Conservation (phyloP, 371 early-diverging fungal species). For the Mortierella sp. region DNA sequence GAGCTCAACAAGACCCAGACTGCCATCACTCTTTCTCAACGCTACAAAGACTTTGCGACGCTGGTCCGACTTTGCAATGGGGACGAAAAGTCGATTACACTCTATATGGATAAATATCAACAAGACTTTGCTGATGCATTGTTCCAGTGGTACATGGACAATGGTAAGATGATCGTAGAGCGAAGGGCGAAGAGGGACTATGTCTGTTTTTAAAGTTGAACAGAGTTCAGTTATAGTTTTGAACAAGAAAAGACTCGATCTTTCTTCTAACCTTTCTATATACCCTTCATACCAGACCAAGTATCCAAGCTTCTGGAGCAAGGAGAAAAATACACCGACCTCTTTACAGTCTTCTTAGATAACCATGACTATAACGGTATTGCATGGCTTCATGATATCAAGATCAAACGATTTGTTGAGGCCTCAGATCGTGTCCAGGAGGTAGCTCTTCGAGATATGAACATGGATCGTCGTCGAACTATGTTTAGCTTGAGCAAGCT, state of each 20-base stretch:
- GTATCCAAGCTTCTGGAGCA: constrained; percentile 22
- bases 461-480: constrained; percentile 36
- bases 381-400: constrained; percentile 50
- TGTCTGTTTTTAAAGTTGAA: background rate
- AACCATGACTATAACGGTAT: constrained; percentile 26
- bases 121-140: constrained; percentile 44
- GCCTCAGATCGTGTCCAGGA: constrained; percentile 29
- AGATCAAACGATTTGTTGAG: constrained; percentile 26
- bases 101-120: constrained; percentile 33
- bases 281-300: constrained; percentile 12
- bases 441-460: constrained; percentile 23
- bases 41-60: constrained; percentile 35
- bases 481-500: constrained; percentile 45
- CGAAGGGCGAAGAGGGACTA: no score
- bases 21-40: constrained; percentile 32
- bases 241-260: background rate
- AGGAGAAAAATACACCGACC: constrained; percentile 37
- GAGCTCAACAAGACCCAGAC: constrained; percentile 22
- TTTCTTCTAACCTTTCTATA: background rate
- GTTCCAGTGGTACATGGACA: constrained; percentile 35
- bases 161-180: constrained; percentile 9
- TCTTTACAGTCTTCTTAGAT: constrained; percentile 34
- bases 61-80: constrained; percentile 28
- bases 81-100: constrained; percentile 8
- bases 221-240: no score